Evolutionary conservation across 805 yeast genomes (phyloP), one percentile per base, ranked within the genome.

Genomic region (Barnettozyma siamensis): DNA sequence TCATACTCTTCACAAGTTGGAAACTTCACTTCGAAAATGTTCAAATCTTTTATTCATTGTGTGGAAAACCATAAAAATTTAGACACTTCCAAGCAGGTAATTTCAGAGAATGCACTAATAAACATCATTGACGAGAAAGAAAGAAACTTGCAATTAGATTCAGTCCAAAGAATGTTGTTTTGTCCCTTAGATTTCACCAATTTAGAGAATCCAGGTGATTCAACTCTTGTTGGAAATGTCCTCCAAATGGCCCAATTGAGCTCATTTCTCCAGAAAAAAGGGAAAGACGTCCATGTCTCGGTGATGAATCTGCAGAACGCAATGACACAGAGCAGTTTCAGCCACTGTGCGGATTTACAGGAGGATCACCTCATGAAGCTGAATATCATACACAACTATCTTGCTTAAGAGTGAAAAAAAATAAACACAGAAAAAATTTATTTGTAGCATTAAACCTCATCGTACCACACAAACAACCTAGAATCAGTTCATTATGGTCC

Each of bases 401-500:
- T 43, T n/a, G n/a, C 24, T 21, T 13, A 16, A 16, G 9, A 7
- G 10, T 20, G 19, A 9, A n/a, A 15, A 20, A 33, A 20, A 23
- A 33, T 9, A n/a, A n/a, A 17, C 13, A 12, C 19, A 24, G n/a
- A 23, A n/a, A n/a, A 2, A 5, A 17, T 9, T 18, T 33, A 9
- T 12, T 11, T 12, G 7, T n/a, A n/a, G n/a, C n/a, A n/a, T n/a
- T n/a, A n/a, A n/a, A n/a, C n/a, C n/a, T n/a, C n/a, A n/a, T n/a
- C n/a, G n/a, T n/a, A n/a, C n/a, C n/a, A n/a, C 34, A 18, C 29
- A 11, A 15, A 19, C 15, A 16, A 21, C 8, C 27, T 20, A 24
- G 19, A 4, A 5, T 11, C 13, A 24, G 11, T 19, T 13, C 26
- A 37, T n/a, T 6, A 89, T 89, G 98, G 98, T 89, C 13, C 75